Evolutionary conservation across 108 stramenopile genomes (phyloP), one percentile per base, ranked within the genome.

Genomic region (Epipyxis sp.): DNA sequence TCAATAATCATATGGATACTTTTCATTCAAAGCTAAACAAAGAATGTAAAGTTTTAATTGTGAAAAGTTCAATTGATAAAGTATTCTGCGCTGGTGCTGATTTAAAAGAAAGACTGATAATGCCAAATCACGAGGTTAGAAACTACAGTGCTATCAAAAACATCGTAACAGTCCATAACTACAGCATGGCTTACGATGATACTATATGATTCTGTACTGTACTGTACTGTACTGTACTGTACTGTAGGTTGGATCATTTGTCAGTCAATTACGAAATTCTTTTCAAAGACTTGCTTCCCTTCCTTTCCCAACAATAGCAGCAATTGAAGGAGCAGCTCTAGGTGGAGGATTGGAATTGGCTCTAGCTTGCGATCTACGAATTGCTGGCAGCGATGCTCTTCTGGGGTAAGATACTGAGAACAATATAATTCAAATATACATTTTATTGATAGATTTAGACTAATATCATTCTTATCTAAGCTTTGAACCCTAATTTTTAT

Each of bases 301-400:
- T 39, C 91, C 88, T 32, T 94, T 94, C 77, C 98, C 98, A 0
- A 89, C 93, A n/a, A 87, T 97, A n/a, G 95, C 98, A 0, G 95
- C 94, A 0, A 90, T 97, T 68, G 81, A 88, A 1, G 96, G 98
- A 1, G 86, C 84, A 1, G 90, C 92, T 44, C 82, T 95, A 42
- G 98, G 98, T 39, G 98, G 98, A 3, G 98, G 98, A 0, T 84
- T 93, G 78, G 97, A 98, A 83, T 81, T 99, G 59, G 92, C 94
- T 62, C 69, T 99, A 35, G 87, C 95, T n/a, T 94, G 92, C 76
- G 93, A 97, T 68, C 88, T 91, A 80, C 93, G 98, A 20, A 88
- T 94, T 16, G 86, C 85, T 1, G 81, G 85, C 10, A 25, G 29
- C n/a, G 82, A 61, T 27, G 91, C 91, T 27, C 84, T 80, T 45